Percentiles rank a stretch among this genome's conserved stretches.
Evolutionary conservation across 1,139 yeast genomes (phyloP).

Genomic region (Scheffersomyces quercinus): DNA sequence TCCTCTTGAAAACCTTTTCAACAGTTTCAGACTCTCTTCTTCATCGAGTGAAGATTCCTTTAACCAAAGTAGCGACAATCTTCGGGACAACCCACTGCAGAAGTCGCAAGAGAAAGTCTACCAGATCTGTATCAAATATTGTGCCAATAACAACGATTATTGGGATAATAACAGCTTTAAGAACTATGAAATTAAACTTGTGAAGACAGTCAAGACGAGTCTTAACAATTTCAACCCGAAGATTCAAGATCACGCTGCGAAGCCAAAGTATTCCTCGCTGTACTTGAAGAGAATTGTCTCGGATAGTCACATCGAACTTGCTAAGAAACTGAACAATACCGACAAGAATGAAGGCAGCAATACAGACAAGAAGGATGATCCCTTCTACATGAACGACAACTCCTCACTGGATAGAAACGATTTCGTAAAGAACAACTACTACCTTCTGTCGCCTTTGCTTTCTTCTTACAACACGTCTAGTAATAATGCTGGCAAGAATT

Average conservation of each 20-base stretch:
- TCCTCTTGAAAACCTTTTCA: conserved; percentile 42
- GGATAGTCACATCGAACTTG: conserved; percentile 26
- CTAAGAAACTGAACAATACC: conserved; percentile 6
- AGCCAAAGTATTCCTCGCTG: conserved; percentile 42
- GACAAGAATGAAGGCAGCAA: conserved; percentile 1
- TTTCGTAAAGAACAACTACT: conserved; percentile 37
- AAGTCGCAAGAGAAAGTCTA: conserved; percentile 23
- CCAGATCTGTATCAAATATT: conserved; percentile 62
- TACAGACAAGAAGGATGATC: conserved; percentile 1
- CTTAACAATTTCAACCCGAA: conserved; percentile 1
- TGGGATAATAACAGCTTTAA: conserved; percentile 75
- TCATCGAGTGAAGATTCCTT: neutral
- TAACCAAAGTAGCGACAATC: neutral
- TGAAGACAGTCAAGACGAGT: conserved; percentile 16
- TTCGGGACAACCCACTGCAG: neutral
- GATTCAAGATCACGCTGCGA: conserved; percentile 21
- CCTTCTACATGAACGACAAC: conserved; percentile 14
- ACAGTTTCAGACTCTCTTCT: conserved; percentile 22
- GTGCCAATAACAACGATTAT: conserved; percentile 48
- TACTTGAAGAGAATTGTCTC: conserved; percentile 39
- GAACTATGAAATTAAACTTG: conserved; percentile 60
- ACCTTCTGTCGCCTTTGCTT: conserved; percentile 41
- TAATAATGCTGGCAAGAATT: conserved; percentile 4
- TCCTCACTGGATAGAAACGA: conserved; percentile 26
- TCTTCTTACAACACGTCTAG: conserved; percentile 15